phyloP scores from a whole-genome alignment of 2,329 filamentous ascomycete species.

The Paraphaeosphaeria minitans region DNA sequence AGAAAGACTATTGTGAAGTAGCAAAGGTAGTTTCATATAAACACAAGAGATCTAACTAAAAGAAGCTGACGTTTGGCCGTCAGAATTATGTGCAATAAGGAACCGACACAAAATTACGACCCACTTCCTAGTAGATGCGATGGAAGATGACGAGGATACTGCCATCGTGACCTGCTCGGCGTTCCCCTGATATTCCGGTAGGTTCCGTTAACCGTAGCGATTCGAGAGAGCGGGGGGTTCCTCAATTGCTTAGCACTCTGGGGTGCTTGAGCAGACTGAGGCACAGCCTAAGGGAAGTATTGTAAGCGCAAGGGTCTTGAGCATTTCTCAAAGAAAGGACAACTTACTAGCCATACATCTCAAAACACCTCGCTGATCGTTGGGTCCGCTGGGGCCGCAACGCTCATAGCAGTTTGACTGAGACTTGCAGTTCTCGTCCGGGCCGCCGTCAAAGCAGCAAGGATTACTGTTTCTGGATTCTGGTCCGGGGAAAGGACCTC shows the following conservation, averaged over 20 bases:
- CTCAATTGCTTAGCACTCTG: background rate
- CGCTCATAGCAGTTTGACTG: background rate
- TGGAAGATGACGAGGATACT: background rate
- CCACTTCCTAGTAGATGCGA: background rate
- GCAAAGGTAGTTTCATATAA: background rate
- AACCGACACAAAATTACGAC: background rate
- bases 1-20: background rate
- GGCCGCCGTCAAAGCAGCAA: background rate
- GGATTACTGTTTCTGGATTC: background rate
- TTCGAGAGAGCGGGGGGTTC: background rate
- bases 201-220: background rate
- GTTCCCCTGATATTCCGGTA: background rate
- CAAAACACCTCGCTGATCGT: background rate
- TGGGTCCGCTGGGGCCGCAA: background rate
- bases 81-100: background rate
- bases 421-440: background rate
- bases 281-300: background rate
- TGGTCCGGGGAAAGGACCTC: background rate
- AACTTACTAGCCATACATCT: background rate
- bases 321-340: background rate
- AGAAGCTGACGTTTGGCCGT: background rate
- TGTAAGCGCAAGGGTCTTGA: background rate
- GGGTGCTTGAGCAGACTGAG: background rate
- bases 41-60: background rate
- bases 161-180: background rate